These are phyloP conservation scores for Diospyros lotus DNA, from an alignment of 148 eudicot genomes.

Conservation along the genomic window DNA sequence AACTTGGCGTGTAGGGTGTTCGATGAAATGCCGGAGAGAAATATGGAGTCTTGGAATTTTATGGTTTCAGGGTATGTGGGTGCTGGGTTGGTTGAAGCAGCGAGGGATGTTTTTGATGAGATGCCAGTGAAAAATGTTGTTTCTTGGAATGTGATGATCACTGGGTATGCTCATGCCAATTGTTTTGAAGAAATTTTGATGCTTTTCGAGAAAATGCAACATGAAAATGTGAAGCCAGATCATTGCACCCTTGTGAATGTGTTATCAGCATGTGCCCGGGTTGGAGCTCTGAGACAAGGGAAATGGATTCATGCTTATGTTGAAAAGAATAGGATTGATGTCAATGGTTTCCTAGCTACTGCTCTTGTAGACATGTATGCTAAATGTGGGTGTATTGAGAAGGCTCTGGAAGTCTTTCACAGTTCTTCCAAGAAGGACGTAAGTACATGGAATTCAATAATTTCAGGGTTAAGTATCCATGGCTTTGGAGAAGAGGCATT, in stretches of 20 bases:
- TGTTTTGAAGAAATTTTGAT: constrained; percentile 20
- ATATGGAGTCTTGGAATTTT: constrained; percentile 43
- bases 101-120: constrained; percentile 11
- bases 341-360: constrained; percentile 26
- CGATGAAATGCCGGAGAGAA: constrained; percentile 32
- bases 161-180: constrained; percentile 30
- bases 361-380: constrained; percentile 42
- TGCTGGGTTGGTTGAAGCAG: constrained; percentile 28
- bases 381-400: constrained; percentile 30
- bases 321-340: constrained; percentile 14
- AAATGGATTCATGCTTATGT: constrained; percentile 29
- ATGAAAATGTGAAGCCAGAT: constrained; percentile 20
- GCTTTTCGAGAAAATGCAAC: constrained; percentile 25
- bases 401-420: constrained; percentile 24
- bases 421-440: constrained; percentile 16
- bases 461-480: constrained; percentile 19
- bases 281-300: constrained; percentile 31
- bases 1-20: constrained; percentile 23
- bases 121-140: constrained; percentile 23
- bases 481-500: constrained; percentile 20
- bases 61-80: constrained; percentile 34
- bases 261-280: constrained; percentile 27
- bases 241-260: constrained; percentile 26
- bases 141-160: constrained; percentile 34
- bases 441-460: constrained; percentile 34